A percentile compares a stretch with the other conserved stretches of the same genome.
Evolutionary conservation across 2,329 filamentous ascomycete species (phyloP).

Genomic region (Colletotrichum acutatum): DNA sequence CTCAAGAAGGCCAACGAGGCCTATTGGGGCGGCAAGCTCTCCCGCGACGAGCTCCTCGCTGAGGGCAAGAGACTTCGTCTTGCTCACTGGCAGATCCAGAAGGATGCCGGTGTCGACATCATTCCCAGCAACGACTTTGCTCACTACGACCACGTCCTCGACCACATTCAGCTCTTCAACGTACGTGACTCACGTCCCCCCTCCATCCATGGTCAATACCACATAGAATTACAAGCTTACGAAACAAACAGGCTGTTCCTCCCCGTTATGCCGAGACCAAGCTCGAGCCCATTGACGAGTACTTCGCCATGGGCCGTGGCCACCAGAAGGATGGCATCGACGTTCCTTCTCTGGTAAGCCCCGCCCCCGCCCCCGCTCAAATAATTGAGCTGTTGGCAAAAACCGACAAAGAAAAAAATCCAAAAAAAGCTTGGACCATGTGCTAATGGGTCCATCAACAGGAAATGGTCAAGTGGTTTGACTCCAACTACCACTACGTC

Average conservation of each 20-base stretch:
- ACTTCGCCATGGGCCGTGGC: slow-evolving; percentile 99
- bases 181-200: slow-evolving; percentile 63
- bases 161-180: slow-evolving; percentile 98
- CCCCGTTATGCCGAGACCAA: slow-evolving; percentile 93
- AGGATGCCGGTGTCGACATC: slow-evolving; percentile 95
- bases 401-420: slow-evolving; percentile 43
- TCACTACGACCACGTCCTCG: slow-evolving; percentile 96
- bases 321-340: slow-evolving; percentile 96
- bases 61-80: slow-evolving; percentile 98
- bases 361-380: slow-evolving; percentile 27
- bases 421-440: slow-evolving; percentile 9
- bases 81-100: slow-evolving; percentile 99
- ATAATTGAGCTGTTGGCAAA: slow-evolving; percentile 49
- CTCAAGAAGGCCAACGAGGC: slow-evolving; percentile 99
- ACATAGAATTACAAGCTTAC: slow-evolving; percentile 7
- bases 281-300: slow-evolving; percentile 90
- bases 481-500: slow-evolving; percentile 99
- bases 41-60: slow-evolving; percentile 86
- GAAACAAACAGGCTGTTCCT: slow-evolving; percentile 79
- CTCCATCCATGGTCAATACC: neutral
- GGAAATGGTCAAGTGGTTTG: slow-evolving; percentile 99
- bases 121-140: slow-evolving; percentile 99
- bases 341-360: slow-evolving; percentile 76
- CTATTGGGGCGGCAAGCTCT: slow-evolving; percentile 96
- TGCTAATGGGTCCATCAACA: slow-evolving; percentile 24